Conservation (phyloP, 495 filamentous ascomycete species). For the Aspergillus avenaceus region DNA sequence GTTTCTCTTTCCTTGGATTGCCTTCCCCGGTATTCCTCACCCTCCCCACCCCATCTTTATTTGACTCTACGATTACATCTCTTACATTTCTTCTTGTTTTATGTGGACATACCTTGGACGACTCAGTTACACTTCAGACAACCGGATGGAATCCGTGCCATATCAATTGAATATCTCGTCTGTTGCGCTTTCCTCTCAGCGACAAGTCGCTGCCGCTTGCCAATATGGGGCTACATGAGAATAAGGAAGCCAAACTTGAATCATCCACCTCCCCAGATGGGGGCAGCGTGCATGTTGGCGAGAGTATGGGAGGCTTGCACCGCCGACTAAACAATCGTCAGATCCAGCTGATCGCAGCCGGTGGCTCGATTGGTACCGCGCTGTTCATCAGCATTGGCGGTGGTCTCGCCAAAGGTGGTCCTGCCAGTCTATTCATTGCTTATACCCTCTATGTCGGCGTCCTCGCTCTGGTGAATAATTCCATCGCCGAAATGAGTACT, state of each 20-base stretch:
- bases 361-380: slow-evolving; percentile 30
- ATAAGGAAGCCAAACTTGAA: neutral
- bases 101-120: too few relatives aligned
- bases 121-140: too few relatives aligned
- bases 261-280: neutral
- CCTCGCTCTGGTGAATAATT: slow-evolving; percentile 29
- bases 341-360: slow-evolving; percentile 28
- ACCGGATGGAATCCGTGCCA: too few relatives aligned
- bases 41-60: too few relatives aligned
- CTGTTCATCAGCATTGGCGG: slow-evolving; percentile 23
- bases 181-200: neutral
- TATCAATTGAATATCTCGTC: neutral
- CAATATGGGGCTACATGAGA: slow-evolving; percentile 1
- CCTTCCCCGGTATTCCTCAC: too few relatives aligned
- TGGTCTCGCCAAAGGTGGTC: slow-evolving; percentile 44
- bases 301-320: slow-evolving; percentile 7
- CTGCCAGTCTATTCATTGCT: slow-evolving; percentile 45
- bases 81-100: too few relatives aligned
- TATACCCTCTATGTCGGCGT: slow-evolving; percentile 31
- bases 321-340: slow-evolving; percentile 17
- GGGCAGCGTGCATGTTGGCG: slow-evolving; percentile 1
- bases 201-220: neutral
- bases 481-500: slow-evolving; percentile 42
- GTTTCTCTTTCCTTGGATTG: too few relatives aligned
- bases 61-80: too few relatives aligned